A percentile compares a stretch with the other conserved stretches of the same genome.
phyloP scores from a whole-genome alignment of 169 alveolate species.

The Plasmodium vinckei region DNA sequence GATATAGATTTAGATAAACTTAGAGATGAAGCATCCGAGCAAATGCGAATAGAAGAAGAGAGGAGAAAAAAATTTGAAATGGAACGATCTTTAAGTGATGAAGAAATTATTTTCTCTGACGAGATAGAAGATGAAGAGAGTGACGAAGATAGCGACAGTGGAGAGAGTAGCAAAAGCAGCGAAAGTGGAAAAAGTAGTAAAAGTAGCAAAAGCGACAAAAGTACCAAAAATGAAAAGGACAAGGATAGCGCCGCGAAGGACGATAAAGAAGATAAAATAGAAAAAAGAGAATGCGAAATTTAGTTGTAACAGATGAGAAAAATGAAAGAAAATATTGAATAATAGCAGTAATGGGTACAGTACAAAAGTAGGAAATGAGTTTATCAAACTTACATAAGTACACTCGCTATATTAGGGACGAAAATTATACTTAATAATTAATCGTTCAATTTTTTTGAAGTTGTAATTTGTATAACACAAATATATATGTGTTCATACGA shows the following conservation, averaged over 20 bases:
- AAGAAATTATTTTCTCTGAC: constrained; percentile 76
- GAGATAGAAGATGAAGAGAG: constrained; percentile 49
- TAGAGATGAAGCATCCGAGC: constrained; percentile 79
- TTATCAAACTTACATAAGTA: too few species aligned
- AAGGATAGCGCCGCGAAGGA: not conserved
- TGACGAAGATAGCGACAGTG: not conserved
- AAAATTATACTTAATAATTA: too few species aligned
- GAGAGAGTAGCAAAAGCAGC: constrained; percentile 11
- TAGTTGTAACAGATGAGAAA: constrained; percentile 9
- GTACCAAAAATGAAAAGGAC: constrained; percentile 18
- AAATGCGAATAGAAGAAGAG: constrained; percentile 81
- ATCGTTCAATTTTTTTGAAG: too few species aligned
- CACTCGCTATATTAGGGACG: too few species aligned
- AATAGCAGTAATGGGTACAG: too few species aligned
- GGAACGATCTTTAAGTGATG: constrained; percentile 67
- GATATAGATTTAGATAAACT: constrained; percentile 61
- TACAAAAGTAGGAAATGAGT: too few species aligned
- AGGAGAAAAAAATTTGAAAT: constrained; percentile 77
- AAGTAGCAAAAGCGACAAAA: not conserved
- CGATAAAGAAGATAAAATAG: not conserved
- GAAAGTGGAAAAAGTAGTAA: constrained; percentile 5
- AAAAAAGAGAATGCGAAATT: constrained; percentile 3
- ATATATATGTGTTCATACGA: too few species aligned
- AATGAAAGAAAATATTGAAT: not conserved
- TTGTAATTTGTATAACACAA: too few species aligned